Base-by-base conservation (phyloP, 192 early-diverging fungal genomes). In the Radiomyces spectabilis region DNA sequence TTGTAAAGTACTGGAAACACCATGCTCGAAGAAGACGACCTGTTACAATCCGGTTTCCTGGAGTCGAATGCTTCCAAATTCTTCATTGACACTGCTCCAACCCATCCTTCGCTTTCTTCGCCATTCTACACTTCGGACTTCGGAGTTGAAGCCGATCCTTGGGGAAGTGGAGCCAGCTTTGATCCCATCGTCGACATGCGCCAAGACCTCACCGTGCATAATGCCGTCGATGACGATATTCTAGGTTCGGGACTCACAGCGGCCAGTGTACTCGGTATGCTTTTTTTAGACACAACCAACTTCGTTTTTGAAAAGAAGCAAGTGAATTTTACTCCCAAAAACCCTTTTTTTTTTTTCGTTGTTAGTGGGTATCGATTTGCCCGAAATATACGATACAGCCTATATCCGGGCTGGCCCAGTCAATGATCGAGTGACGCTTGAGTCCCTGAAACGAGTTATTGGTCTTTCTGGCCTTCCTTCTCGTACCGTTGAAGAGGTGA, bases 381-480 rank as follows among this genome's bases (percentile, higher is more conserved):
- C 79, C 16, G 47, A 59, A 10, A 65, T 76, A 15, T 81, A 78
- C 37, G 47, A 63, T 13, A 65, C 69, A 13, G 74, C 76, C 2
- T 81, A 76, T 49, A 56, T 63, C 21, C 41, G 60, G n/a, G 72
- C 74, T 0, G 51, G 58, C 15, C 76, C 76, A 9, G 48, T 41
- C 5, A 72, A 51, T 13, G 76, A 72, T 6, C 71, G 57, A 25
- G 61, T 81, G 39, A 47, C 74, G 5, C 49, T 81, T 15, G 51
- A 59, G 1, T 65, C 73, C 2, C 58, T 81, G 35, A 65, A 75
- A 41, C 63, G 59, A 41, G 61, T 76, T 4, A 27, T 41, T n/a
- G 18, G 34, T 3, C 29, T 51, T 29, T 49, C 39, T 50, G 73
- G 67, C 22, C 40, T 72, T 19, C 64, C 66, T 21, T 61, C 57